A percentile compares a stretch with the other conserved stretches of the same genome.
Conservation (phyloP, 2,329 filamentous ascomycete genomes). For the Emmonsiellopsis sp. region DNA sequence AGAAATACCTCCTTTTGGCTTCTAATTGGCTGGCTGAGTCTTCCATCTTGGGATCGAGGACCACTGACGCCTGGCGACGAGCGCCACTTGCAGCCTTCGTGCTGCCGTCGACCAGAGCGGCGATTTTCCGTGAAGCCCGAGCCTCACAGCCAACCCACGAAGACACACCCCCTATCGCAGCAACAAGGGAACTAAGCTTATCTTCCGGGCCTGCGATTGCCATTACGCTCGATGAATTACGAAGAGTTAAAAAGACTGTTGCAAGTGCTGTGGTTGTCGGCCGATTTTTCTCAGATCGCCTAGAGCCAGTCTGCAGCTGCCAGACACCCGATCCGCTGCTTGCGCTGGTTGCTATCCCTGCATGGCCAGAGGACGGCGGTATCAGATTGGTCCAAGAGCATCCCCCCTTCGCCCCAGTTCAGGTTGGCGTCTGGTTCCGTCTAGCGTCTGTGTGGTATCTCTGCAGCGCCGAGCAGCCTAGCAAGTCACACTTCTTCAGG, state of each 20-base stretch:
- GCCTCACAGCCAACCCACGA: no score
- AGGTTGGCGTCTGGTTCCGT: not conserved
- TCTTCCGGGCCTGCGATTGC: no score
- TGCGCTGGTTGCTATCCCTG: not conserved
- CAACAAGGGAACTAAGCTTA: no score
- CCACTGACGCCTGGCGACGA: not conserved
- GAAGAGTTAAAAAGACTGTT: no score
- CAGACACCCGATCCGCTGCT: not conserved
- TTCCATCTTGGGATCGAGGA: not conserved
- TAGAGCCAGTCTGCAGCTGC: not conserved
- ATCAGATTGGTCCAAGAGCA: conserved; percentile 2
- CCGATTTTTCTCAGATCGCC: no score
- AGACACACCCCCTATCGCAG: no score
- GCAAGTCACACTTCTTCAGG: conserved; percentile 5
- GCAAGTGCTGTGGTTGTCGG: no score
- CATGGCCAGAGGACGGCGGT: not conserved
- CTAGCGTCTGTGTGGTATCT: conserved; percentile 6
- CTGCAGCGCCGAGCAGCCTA: conserved; percentile 9
- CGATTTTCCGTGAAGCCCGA: no score
- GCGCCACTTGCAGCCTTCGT: not conserved
- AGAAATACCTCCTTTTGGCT: not conserved
- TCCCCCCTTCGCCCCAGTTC: not conserved
- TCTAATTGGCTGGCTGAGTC: not conserved
- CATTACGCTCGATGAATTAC: no score
- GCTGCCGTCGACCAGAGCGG: not conserved